Evolutionary conservation across 2,329 filamentous ascomycete genomes (phyloP), one percentile per base, ranked within the genome.

Genomic region (Penicillium sp.): DNA sequence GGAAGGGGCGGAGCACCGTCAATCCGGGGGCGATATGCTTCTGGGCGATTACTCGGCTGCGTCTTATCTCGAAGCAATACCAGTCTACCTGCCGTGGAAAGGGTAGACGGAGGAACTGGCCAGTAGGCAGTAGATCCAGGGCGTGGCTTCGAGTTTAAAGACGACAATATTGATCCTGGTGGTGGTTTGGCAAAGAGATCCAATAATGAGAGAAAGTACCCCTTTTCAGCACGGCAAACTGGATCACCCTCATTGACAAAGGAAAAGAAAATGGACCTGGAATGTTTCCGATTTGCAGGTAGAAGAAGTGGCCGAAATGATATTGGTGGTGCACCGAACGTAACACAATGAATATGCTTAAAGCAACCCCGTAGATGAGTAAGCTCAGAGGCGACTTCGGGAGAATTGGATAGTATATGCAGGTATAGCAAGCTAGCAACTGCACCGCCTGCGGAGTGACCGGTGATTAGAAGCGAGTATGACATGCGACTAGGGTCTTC

Each of bases 201-300:
- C 1, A 95, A 74, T 10, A 96, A 78, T 33, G 85, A 90, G 60
- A 83, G 84, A 16, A 96, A 80, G 65, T 96, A 93, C 0, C 85
- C 82, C 72, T 86, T 89, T 68, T 96, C 91, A 0, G 90, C 90
- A 27, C 91, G 79, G 0, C 85, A 82, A 0, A 96, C 89, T 0
- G 90, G 90, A 63, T 96, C 92, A 3, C 91, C 91, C 71, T 96
- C 91, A 68, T 96, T 96, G 66, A 93, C 80, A 69, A 96, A 91
- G 43, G 84, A 85, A 52, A 91, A 82, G 70, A 96, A 96, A 4
- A 93, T 71, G 56, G 86, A 91, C 68, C 90, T 91, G 27, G 80
- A 74, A 22, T 84, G 72, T 13, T 78, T 72, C 0, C 72, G 39
- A 19, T 22, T 73, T 4, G 80, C 65, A 0, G 89, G 87, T 62